A percentile compares a stretch with the other conserved stretches of the same genome.
These are phyloP conservation scores for Trypanosoma brucei DNA, from an alignment of 208 protist species.

Conservation along the genomic window DNA sequence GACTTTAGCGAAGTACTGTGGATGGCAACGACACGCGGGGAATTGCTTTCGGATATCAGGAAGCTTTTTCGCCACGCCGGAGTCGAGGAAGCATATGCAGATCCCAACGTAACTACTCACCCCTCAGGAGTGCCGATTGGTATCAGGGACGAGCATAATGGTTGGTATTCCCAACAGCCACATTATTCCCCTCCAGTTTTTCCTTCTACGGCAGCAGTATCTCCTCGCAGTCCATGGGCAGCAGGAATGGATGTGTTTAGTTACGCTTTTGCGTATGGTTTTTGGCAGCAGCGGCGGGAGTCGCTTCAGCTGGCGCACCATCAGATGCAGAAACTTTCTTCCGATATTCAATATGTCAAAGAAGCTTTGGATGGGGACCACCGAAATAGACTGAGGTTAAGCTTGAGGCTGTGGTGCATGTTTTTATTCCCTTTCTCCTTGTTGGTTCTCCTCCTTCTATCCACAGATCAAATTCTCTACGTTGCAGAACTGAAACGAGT, in stretches of 20 bases:
- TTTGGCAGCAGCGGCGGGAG: conserved; percentile 13
- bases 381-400: conserved; percentile 13
- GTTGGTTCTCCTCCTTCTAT: conserved; percentile 21
- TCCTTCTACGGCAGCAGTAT: too few relatives aligned
- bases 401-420: conserved; percentile 22
- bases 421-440: conserved; percentile 29
- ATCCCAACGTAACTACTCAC: too few relatives aligned
- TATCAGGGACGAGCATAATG: too few relatives aligned
- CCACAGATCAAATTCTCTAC: conserved; percentile 24
- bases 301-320: background rate
- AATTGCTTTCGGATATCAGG: too few relatives aligned
- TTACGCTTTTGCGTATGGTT: conserved; percentile 17
- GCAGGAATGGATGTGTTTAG: background rate
- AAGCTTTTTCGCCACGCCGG: too few relatives aligned
- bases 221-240: background rate
- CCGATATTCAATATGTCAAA: conserved; percentile 6
- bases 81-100: too few relatives aligned
- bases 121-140: too few relatives aligned
- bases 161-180: too few relatives aligned
- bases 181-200: too few relatives aligned
- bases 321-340: conserved; percentile 2
- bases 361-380: conserved; percentile 12
- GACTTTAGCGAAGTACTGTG: too few relatives aligned
- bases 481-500: conserved; percentile 22
- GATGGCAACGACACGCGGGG: too few relatives aligned